Conservation (phyloP, 2,329 filamentous ascomycete species). For the Knoxdaviesia proteae region DNA sequence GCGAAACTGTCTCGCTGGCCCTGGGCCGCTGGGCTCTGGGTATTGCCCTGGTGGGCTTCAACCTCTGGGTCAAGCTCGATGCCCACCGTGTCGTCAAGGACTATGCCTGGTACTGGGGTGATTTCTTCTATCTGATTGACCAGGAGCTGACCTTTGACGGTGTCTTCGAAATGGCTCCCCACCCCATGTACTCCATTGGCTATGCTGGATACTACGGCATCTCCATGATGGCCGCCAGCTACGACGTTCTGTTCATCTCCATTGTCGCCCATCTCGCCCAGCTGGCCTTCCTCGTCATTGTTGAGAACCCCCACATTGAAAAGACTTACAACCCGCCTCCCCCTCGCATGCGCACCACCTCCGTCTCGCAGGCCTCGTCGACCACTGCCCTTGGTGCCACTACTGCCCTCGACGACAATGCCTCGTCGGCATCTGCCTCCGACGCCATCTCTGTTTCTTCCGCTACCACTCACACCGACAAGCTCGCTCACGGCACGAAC, state of each 20-base stretch:
- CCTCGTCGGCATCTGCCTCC: conserved; percentile 8
- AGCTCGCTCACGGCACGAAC: conserved; percentile 8
- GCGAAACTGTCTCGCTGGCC: conserved; percentile 50
- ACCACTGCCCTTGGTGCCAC: neutral
- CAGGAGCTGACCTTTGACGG: conserved; percentile 96
- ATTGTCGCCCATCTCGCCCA: conserved; percentile 87
- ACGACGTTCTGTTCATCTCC: conserved; percentile 91
- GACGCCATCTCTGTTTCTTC: conserved; percentile 7
- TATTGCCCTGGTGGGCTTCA: conserved; percentile 68
- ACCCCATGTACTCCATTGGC: conserved; percentile 97
- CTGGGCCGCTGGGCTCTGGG: conserved; percentile 60
- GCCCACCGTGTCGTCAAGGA: conserved; percentile 96
- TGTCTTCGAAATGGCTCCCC: conserved; percentile 96
- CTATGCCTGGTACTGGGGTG: conserved; percentile 99
- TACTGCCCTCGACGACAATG: conserved; percentile 5
- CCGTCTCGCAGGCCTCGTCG: conserved; percentile 12
- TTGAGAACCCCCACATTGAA: conserved; percentile 96
- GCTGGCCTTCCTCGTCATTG: conserved; percentile 74
- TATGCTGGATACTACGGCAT: conserved; percentile 98
- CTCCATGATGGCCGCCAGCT: conserved; percentile 93
- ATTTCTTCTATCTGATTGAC: conserved; percentile 97
- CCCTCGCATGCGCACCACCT: conserved; percentile 36
- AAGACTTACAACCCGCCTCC: conserved; percentile 88
- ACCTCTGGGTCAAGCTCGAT: conserved; percentile 95
- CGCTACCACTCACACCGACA: conserved; percentile 9